Conservation (phyloP, 805 yeast species). For the Lipomyces spencermartinsiae region DNA sequence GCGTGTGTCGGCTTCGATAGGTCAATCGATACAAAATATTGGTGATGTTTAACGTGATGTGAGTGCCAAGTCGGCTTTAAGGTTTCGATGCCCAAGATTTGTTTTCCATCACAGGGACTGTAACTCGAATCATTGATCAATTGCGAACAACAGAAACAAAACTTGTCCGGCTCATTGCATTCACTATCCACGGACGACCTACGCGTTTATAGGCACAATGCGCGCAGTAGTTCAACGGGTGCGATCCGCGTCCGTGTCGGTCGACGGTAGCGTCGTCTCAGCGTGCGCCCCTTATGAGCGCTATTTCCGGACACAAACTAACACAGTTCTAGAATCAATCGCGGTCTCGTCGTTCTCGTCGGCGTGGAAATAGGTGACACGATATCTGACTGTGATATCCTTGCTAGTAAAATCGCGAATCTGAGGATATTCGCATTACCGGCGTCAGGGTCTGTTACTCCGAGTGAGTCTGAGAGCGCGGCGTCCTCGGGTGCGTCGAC, state of each 20-base stretch:
- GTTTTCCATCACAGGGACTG: background rate
- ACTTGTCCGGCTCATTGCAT: too few species aligned
- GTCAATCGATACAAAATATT: too few species aligned
- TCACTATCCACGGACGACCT: background rate
- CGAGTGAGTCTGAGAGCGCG: conserved; percentile 51
- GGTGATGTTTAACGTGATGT: too few species aligned
- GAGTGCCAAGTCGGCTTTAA: too few species aligned
- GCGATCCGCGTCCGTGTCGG: conserved; percentile 86
- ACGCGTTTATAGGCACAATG: conserved; percentile 53
- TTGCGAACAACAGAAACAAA: too few species aligned
- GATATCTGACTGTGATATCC: conserved; percentile 68
- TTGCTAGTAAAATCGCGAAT: conserved; percentile 69
- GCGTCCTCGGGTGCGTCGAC: conserved; percentile 11
- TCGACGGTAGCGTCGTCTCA: conserved; percentile 72
- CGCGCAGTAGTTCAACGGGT: conserved; percentile 91
- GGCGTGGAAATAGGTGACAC: conserved; percentile 86
- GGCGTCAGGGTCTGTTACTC: conserved; percentile 50
- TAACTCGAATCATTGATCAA: too few species aligned
- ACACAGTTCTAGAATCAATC: conserved; percentile 52
- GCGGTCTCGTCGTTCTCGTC: conserved; percentile 80
- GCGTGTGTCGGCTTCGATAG: background rate
- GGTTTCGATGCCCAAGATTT: too few species aligned
- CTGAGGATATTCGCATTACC: conserved; percentile 72
- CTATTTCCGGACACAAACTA: background rate
- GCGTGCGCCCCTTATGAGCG: conserved; percentile 48